Base-by-base conservation (phyloP, 257 asterid species). In the Salvia rosmarinus region DNA sequence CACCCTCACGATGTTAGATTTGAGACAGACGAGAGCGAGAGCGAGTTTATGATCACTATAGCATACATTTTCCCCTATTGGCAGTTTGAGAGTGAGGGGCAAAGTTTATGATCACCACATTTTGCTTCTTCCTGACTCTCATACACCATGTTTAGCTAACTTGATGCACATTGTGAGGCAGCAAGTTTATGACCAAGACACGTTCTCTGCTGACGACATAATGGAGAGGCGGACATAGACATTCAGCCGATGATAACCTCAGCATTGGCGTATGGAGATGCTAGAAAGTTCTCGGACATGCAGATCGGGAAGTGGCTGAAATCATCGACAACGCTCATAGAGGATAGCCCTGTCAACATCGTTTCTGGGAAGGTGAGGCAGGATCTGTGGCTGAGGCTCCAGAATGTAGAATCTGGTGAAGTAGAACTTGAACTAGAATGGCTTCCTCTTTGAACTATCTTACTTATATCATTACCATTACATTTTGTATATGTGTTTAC, bases 291-390 rank as follows among this genome's bases (percentile, higher is more conserved):
- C 79, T 80, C 84, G n/a, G 83, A 95, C 79, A 95, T 91, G 99
- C 99, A 91, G 83, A 91, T 95, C 5, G 99, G 99, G 4, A 95
- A 95, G 69, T 95, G 99, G 99, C 87, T 95, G 74, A 95, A 88
- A 78, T 87, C 99, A 1, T 72, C 37, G 97, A 91, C 80, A 95
- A 95, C 58, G 4, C 80, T 95, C 17, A 73, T 84, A 56, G 92
- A 95, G 81, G 99, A 95, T 74, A 90, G 97, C 81, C 79, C 84
- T 6, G 93, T 95, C 44, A 87, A 95, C 82, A 95, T 95, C 47
- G 82, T 95, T 30, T 98, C 82, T 21, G 99, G 99, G 61, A 95
- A 85, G 78, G 95, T 95, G 85, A 95, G 84, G 79, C 99, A 95
- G 82, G 90, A 82, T 1, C 72, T 95, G 10, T 79, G 85, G 65